Conservation (phyloP, 179 eudicot genomes). For the Camellia oleifera region DNA sequence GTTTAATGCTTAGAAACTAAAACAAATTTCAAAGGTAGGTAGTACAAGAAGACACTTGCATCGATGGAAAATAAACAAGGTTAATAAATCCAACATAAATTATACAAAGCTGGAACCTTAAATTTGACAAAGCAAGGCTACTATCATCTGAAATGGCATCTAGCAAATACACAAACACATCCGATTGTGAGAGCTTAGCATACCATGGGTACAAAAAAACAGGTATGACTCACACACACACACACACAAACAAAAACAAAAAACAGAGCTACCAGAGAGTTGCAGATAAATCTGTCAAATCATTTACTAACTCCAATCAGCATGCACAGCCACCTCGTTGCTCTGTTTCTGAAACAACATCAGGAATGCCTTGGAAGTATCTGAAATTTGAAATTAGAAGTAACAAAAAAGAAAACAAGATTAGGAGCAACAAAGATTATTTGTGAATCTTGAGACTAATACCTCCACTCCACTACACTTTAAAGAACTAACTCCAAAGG, state of each 20-base stretch:
- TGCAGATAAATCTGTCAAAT: not conserved
- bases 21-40: too few species aligned
- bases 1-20: too few species aligned
- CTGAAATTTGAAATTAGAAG: conserved; percentile 34
- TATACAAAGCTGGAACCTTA: not conserved
- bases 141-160: not conserved
- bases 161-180: not conserved
- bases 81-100: not conserved
- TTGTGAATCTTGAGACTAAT: not conserved
- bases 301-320: conserved; percentile 28
- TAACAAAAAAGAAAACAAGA: not conserved
- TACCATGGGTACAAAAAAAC: conserved; percentile 14
- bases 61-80: not conserved
- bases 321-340: conserved; percentile 89
- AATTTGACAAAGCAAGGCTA: not conserved
- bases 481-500: not conserved
- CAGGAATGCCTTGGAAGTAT: conserved; percentile 90
- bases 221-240: not conserved
- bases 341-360: conserved; percentile 66
- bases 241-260: not conserved
- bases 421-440: not conserved
- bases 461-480: not conserved
- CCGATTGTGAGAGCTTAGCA: not conserved
- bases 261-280: not conserved
- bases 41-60: too few species aligned